Conservation (phyloP, 2,329 filamentous ascomycete genomes). For the Bisporella sp. region DNA sequence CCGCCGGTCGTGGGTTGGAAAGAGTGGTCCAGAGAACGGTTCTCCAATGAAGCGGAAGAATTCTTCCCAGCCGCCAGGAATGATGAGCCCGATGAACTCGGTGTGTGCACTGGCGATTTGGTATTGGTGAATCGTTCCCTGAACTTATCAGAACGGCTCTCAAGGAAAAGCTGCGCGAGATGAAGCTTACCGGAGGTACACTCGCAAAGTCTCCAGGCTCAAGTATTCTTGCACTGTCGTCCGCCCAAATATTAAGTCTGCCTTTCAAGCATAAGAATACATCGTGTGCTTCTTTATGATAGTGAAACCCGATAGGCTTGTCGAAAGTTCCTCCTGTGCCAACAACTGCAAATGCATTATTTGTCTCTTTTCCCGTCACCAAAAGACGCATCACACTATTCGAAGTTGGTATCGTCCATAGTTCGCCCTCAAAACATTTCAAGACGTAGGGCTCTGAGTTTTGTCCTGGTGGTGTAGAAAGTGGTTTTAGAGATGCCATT, state of each 20-base stretch:
- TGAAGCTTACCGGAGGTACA: conserved; percentile 41
- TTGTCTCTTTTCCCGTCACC: conserved; percentile 22
- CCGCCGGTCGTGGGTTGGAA: conserved; percentile 45
- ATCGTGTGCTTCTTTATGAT: conserved; percentile 49
- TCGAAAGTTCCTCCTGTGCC: conserved; percentile 20
- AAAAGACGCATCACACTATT: conserved; percentile 20
- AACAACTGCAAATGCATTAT: conserved; percentile 21
- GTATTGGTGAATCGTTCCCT: conserved; percentile 48
- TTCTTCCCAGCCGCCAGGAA: conserved; percentile 52
- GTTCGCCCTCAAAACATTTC: conserved; percentile 17
- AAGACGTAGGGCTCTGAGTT: conserved; percentile 12
- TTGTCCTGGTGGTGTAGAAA: not conserved
- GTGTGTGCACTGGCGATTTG: conserved; percentile 46
- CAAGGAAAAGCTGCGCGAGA: not conserved
- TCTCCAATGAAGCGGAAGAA: conserved; percentile 53
- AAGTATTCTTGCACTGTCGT: conserved; percentile 46
- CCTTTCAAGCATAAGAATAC: conserved; percentile 51
- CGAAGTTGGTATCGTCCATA: conserved; percentile 21
- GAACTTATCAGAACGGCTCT: conserved; percentile 1
- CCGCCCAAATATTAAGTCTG: conserved; percentile 48
- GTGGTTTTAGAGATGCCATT: not conserved
- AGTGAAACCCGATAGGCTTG: conserved; percentile 42
- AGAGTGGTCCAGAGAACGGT: conserved; percentile 40
- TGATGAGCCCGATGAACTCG: conserved; percentile 46
- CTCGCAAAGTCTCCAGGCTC: conserved; percentile 50